phyloP scores from a whole-genome alignment of 108 stramenopile species.

The Skeletonema tropicum region DNA sequence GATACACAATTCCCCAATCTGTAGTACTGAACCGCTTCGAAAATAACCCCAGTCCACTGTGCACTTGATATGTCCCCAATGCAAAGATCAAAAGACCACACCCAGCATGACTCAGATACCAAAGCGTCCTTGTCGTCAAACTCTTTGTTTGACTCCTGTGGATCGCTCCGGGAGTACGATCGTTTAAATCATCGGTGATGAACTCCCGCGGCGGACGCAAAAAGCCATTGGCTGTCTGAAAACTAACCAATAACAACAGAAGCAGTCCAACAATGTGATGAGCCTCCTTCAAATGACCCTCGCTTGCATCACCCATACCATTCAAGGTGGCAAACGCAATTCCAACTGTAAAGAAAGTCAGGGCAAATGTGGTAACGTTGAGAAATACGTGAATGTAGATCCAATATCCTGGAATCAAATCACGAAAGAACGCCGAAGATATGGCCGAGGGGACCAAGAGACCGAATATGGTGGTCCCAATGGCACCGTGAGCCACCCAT shows the following conservation, averaged over 20 bases:
- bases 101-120: conserved; percentile 50
- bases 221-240: conserved; percentile 58
- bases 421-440: conserved; percentile 58
- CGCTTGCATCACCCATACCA: conserved; percentile 25
- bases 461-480: conserved; percentile 50
- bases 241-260: conserved; percentile 40
- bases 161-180: conserved; percentile 4
- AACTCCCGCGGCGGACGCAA: conserved; percentile 54
- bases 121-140: conserved; percentile 42
- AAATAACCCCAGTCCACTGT: conserved; percentile 50
- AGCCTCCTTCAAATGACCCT: conserved; percentile 52
- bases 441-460: conserved; percentile 55
- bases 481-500: conserved; percentile 55
- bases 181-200: conserved; percentile 12
- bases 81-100: conserved; percentile 27
- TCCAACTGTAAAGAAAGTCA: conserved; percentile 39
- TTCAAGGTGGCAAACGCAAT: conserved; percentile 27
- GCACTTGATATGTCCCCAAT: conserved; percentile 59
- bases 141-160: conserved; percentile 8
- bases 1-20: conserved; percentile 26
- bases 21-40: conserved; percentile 13
- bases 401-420: conserved; percentile 56
- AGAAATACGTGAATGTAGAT: conserved; percentile 67
- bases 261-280: conserved; percentile 60
- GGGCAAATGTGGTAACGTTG: conserved; percentile 51